Evolutionary conservation across 2,329 filamentous ascomycete genomes (phyloP).

Genomic region (Xylaria sp.): DNA sequence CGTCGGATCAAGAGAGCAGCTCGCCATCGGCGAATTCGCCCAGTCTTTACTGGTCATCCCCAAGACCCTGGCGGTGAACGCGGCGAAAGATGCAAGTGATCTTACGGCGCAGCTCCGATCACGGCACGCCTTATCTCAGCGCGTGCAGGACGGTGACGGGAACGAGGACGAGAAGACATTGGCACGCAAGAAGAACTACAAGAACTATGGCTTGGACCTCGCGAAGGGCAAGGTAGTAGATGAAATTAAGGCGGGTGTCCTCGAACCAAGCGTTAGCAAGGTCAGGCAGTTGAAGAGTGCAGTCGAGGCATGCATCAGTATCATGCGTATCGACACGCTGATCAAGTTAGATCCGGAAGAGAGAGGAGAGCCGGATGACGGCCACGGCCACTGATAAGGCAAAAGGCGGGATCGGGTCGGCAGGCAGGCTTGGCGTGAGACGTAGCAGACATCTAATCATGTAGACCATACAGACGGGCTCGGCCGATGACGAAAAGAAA

Average conservation of each 20-base stretch:
- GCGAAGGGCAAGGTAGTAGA: constrained; percentile 90
- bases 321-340: constrained; percentile 99
- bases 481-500: constrained; percentile 21
- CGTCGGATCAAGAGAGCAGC: constrained; percentile 94
- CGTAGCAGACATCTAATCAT: constrained; percentile 32
- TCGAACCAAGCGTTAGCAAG: constrained; percentile 99
- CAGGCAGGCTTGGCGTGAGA: constrained; percentile 32
- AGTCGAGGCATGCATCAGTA: constrained; percentile 97
- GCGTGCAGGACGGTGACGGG: constrained; percentile 84
- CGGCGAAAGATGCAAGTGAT: constrained; percentile 94
- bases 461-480: constrained; percentile 28
- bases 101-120: constrained; percentile 95
- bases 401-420: constrained; percentile 30
- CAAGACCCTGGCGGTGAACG: constrained; percentile 96
- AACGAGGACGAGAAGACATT: constrained; percentile 88
- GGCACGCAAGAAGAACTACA: constrained; percentile 95
- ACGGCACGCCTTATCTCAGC: constrained; percentile 92
- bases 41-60: constrained; percentile 93
- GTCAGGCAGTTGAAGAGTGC: constrained; percentile 97
- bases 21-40: constrained; percentile 97
- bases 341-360: constrained; percentile 97
- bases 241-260: constrained; percentile 90
- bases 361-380: constrained; percentile 78
- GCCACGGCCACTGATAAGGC: constrained; percentile 77
- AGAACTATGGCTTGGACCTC: constrained; percentile 97